phyloP scores from a whole-genome alignment of 1,139 yeast species.

The Candida tetrigidarum region DNA sequence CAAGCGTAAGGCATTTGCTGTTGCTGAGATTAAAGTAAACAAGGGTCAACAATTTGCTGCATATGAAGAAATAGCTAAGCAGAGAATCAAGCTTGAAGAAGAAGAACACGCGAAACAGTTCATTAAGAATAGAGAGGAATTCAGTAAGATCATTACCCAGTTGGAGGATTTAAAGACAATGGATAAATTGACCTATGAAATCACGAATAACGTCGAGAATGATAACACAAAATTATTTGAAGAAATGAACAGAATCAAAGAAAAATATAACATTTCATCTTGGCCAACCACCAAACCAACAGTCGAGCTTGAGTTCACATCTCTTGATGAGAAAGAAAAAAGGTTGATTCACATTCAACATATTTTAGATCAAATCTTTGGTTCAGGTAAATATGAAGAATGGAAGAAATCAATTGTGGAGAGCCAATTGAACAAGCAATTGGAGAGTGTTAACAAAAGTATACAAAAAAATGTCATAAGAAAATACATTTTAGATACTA shows the following conservation, averaged over 20 bases:
- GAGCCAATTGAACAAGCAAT: slow-evolving; percentile 26
- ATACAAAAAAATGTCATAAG: slow-evolving; percentile 47
- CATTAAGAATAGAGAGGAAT: slow-evolving; percentile 46
- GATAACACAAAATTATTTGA: slow-evolving; percentile 39
- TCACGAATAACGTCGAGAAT: slow-evolving; percentile 36
- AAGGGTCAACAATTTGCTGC: slow-evolving; percentile 91
- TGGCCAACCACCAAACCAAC: slow-evolving; percentile 60
- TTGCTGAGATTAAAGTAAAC: slow-evolving; percentile 88
- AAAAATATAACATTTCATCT: slow-evolving; percentile 56
- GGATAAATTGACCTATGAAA: slow-evolving; percentile 42
- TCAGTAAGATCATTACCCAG: slow-evolving; percentile 38
- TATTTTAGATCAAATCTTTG: slow-evolving; percentile 39
- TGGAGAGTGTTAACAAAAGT: slow-evolving; percentile 27
- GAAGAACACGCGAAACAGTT: slow-evolving; percentile 53
- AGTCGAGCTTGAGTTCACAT: slow-evolving; percentile 30
- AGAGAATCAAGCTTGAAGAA: slow-evolving; percentile 66
- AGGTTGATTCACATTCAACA: slow-evolving; percentile 33
- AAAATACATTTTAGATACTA: slow-evolving; percentile 41
- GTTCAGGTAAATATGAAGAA: slow-evolving; percentile 26
- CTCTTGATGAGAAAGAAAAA: slow-evolving; percentile 23
- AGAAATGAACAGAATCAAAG: slow-evolving; percentile 52
- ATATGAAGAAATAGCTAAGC: slow-evolving; percentile 75
- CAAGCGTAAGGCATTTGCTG: slow-evolving; percentile 84
- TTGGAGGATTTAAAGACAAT: slow-evolving; percentile 54
- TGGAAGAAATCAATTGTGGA: slow-evolving; percentile 32